phyloP scores from a whole-genome alignment of 352 stramenopile genomes.

The Saprolegnia parasitica region DNA sequence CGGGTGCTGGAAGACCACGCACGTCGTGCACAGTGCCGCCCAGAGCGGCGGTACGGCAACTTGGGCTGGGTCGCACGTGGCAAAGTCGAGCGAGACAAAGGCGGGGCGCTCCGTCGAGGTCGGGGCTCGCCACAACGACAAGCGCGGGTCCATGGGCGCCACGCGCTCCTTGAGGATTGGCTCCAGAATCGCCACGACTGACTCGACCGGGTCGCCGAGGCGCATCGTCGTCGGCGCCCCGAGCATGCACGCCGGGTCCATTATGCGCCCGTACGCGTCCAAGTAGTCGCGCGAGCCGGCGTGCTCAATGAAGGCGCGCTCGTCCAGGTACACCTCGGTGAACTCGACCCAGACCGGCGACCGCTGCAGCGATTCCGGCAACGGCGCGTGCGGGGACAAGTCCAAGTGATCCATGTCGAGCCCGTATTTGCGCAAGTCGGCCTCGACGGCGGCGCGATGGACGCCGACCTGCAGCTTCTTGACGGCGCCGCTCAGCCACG shows the following conservation, averaged over 20 bases:
- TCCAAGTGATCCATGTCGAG: not conserved
- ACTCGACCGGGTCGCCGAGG: not conserved
- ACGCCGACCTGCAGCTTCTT: slow-evolving; percentile 2
- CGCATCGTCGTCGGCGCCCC: not conserved
- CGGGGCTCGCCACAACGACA: no score
- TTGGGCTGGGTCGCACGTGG: no score
- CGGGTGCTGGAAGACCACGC: no score
- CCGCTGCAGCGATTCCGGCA: not conserved
- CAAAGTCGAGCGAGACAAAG: no score
- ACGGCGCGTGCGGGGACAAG: not conserved
- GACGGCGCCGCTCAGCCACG: not conserved
- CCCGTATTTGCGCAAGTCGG: not conserved
- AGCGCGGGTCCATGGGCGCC: not conserved
- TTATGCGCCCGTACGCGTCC: not conserved
- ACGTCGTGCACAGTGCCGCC: no score
- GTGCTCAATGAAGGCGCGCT: slow-evolving; percentile 1
- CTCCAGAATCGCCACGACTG: not conserved
- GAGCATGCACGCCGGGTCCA: not conserved
- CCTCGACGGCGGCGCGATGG: not conserved
- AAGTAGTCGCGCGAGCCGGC: not conserved
- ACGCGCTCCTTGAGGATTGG: not conserved
- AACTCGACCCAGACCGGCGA: not conserved
- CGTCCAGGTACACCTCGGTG: slow-evolving; percentile 5
- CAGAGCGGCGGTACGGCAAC: no score
- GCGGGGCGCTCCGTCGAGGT: no score